A percentile compares a stretch with the other conserved stretches of the same genome.
Evolutionary conservation across 768 basidiomycete genomes (phyloP).

Genomic region (Pisolithus marmoratus): DNA sequence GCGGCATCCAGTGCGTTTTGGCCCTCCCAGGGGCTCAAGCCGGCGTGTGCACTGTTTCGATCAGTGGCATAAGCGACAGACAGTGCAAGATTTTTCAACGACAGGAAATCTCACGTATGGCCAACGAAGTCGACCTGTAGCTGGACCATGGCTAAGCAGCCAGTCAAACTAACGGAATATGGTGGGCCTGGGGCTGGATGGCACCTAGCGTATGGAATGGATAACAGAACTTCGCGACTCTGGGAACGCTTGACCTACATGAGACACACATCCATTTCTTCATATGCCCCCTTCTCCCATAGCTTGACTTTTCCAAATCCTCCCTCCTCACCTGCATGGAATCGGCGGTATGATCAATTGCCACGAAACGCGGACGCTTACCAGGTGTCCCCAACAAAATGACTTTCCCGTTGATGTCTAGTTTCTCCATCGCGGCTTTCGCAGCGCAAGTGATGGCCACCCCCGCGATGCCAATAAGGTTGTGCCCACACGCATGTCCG

Average conservation of each 20-base stretch:
- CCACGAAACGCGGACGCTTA: constrained; percentile 18
- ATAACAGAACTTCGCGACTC: not conserved
- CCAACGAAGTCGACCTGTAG: constrained; percentile 63
- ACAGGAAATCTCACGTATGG: constrained; percentile 49
- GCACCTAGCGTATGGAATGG: constrained; percentile 44
- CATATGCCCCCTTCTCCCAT: constrained; percentile 70
- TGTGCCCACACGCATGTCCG: constrained; percentile 79
- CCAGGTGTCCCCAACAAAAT: constrained; percentile 77
- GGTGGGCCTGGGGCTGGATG: constrained; percentile 78
- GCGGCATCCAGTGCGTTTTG: constrained; percentile 81
- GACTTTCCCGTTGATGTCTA: constrained; percentile 62
- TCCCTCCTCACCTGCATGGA: constrained; percentile 64
- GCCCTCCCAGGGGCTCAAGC: constrained; percentile 80
- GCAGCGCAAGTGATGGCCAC: constrained; percentile 67
- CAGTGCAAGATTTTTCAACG: too few species aligned
- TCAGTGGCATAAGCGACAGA: not conserved
- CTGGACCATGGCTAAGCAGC: constrained; percentile 57
- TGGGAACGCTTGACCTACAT: constrained; percentile 41
- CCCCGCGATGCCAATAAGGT: constrained; percentile 72
- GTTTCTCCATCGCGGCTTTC: constrained; percentile 53
- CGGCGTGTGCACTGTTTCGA: constrained; percentile 61
- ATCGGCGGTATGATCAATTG: not conserved
- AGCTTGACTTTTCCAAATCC: constrained; percentile 67
- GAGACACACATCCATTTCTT: constrained; percentile 71
- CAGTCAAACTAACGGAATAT: constrained; percentile 57